These are phyloP conservation scores for Solanum lignicaule DNA, from an alignment of 257 asterid species.

Conservation along the genomic window DNA sequence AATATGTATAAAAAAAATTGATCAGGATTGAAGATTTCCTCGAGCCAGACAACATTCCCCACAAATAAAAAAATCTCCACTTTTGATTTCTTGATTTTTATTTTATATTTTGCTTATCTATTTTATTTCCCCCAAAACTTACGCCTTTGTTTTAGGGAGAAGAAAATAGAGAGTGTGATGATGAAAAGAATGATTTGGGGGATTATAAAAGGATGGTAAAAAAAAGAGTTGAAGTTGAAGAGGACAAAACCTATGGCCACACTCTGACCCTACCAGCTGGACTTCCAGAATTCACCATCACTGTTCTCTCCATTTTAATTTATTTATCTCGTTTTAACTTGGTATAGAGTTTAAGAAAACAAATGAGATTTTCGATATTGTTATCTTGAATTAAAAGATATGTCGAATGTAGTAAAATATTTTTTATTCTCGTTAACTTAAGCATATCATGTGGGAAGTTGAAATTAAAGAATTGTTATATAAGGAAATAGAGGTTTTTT, in stretches of 20 bases:
- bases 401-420: neutral
- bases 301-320: neutral
- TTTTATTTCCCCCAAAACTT: slow-evolving; percentile 41
- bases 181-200: slow-evolving; percentile 1
- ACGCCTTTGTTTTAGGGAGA: slow-evolving; percentile 43
- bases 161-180: neutral
- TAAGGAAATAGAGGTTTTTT: too few relatives aligned
- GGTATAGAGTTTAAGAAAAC: neutral
- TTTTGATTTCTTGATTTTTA: neutral
- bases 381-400: neutral
- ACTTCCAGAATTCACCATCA: slow-evolving; percentile 8
- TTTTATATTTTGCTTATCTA: slow-evolving; percentile 2
- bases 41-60: slow-evolving; percentile 45
- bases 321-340: neutral
- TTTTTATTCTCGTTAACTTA: too few relatives aligned
- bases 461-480: too few relatives aligned
- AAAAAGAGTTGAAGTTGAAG: neutral
- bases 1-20: neutral
- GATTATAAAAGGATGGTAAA: neutral
- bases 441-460: neutral
- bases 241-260: slow-evolving; percentile 6
- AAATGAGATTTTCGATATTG: neutral
- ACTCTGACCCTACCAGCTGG: slow-evolving; percentile 13
- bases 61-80: slow-evolving; percentile 6
- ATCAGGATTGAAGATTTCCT: slow-evolving; percentile 10